Percentiles rank a stretch among this genome's conserved stretches.
phyloP scores from a whole-genome alignment of 805 yeast species.

The Yarrowia deformans region DNA sequence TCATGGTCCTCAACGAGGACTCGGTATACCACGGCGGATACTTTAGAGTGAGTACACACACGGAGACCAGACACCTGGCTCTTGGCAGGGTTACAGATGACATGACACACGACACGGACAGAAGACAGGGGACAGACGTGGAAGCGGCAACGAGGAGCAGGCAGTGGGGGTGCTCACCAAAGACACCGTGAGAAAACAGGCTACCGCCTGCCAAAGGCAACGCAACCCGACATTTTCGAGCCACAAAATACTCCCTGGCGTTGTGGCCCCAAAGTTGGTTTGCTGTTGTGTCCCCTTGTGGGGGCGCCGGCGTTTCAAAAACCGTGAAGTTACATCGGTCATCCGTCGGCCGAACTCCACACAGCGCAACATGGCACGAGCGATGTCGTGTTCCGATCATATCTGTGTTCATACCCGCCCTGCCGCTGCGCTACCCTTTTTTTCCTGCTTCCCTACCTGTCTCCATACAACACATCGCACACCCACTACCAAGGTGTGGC shows the following conservation, averaged over 20 bases:
- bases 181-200: too few species aligned
- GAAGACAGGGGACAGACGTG: neutral
- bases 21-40: constrained; percentile 94
- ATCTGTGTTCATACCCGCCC: too few species aligned
- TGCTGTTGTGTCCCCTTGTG: constrained; percentile 8
- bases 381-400: neutral
- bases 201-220: too few species aligned
- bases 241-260: too few species aligned
- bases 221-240: too few species aligned
- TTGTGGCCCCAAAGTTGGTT: neutral
- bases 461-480: neutral
- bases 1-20: constrained; percentile 88
- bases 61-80: neutral
- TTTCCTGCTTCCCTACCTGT: neutral
- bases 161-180: too few species aligned
- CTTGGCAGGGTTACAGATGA: constrained; percentile 2
- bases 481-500: constrained; percentile 10
- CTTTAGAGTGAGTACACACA: constrained; percentile 59
- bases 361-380: neutral
- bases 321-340: neutral
- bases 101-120: neutral
- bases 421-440: neutral
- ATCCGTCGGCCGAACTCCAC: constrained; percentile 2
- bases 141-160: neutral
- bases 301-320: neutral